Base-by-base conservation (phyloP, 805 yeast species). In the Starmerella ratchasimensis region DNA sequence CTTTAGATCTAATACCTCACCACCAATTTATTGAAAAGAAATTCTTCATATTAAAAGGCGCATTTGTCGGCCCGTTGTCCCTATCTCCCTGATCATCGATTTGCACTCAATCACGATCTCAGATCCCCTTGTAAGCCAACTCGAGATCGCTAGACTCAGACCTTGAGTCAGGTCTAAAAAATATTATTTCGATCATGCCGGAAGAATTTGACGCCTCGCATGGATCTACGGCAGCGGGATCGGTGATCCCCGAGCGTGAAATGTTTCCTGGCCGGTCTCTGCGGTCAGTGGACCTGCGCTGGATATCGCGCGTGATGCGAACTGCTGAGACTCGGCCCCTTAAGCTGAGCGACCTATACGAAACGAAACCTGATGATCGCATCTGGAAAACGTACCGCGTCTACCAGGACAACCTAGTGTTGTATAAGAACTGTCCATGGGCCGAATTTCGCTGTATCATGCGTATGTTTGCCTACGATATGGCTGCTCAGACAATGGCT, bases 211-310 rank as follows among this genome's bases (percentile, higher is more conserved):
- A 26, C 25, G 10, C 8, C 10, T 23, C 8, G 8, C 11, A 23
- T 23, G 8, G 10, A 11, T 8, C 8, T 11, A 9, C 25, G 25
- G 25, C n/a, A 5, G 25, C 6, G 11, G 37, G 27, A 19, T n/a
- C 17, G 6, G 7, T 17, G 9, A 13, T 25, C 16, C 18, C 37
- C 59, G 64, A 37, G 4, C 23, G 38, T 6, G 28, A 33, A 3
- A 17, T 3, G 3, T 25, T 36, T 28, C 21, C 15, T 7, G 28
- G 14, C 7, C 13, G 7, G n/a, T 8, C 28, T 11, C 13, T 26
- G 9, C 28, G 28, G 7, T 8, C 28, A 13, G 15, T 26, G n/a
- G n/a, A 15, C 15, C 13, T 11, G 15, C n/a, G 20, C 7, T 36
- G 39, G 39, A 28, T 31, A 11, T n/a, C 14, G 27, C 39, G 30